These are phyloP conservation scores for Zostera marina DNA, from an alignment of 116 monocot genomes.

Conservation along the genomic window DNA sequence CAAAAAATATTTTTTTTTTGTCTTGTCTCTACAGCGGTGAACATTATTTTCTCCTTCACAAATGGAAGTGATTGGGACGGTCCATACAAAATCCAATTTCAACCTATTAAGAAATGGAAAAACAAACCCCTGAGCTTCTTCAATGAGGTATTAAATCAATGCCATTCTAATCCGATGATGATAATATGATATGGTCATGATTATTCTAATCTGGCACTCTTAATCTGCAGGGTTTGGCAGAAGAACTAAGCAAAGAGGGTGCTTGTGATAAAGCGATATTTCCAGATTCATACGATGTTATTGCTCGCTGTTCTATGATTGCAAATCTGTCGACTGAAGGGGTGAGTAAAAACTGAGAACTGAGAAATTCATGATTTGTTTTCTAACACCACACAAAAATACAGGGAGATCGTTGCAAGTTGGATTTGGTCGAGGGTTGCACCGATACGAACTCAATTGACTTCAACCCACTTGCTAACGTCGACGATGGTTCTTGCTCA, in stretches of 20 bases:
- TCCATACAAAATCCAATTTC: slow-evolving; percentile 58
- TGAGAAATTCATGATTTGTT: background rate
- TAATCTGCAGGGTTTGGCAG: slow-evolving; percentile 47
- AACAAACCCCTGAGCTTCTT: slow-evolving; percentile 63
- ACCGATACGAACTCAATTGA: slow-evolving; percentile 55
- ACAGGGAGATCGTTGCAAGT: slow-evolving; percentile 67
- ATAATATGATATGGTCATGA: too few species aligned
- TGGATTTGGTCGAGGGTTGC: slow-evolving; percentile 61
- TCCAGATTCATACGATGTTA: slow-evolving; percentile 52
- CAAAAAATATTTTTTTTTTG: background rate
- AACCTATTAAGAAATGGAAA: slow-evolving; percentile 44
- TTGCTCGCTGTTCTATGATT: slow-evolving; percentile 57
- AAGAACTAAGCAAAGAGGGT: slow-evolving; percentile 59
- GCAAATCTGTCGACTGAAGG: slow-evolving; percentile 49
- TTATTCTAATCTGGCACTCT: too few species aligned
- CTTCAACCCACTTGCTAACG: slow-evolving; percentile 59
- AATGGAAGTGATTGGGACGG: slow-evolving; percentile 91
- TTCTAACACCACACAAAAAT: background rate
- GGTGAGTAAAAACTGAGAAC: too few species aligned
- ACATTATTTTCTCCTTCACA: slow-evolving; percentile 79
- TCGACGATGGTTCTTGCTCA: slow-evolving; percentile 79
- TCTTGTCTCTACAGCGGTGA: slow-evolving; percentile 38
- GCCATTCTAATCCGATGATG: too few species aligned
- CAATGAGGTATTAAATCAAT: too few species aligned
- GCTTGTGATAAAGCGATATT: slow-evolving; percentile 75